Conservation (phyloP, 1,284 basidiomycete genomes). For the Microbotryum saponariae region DNA sequence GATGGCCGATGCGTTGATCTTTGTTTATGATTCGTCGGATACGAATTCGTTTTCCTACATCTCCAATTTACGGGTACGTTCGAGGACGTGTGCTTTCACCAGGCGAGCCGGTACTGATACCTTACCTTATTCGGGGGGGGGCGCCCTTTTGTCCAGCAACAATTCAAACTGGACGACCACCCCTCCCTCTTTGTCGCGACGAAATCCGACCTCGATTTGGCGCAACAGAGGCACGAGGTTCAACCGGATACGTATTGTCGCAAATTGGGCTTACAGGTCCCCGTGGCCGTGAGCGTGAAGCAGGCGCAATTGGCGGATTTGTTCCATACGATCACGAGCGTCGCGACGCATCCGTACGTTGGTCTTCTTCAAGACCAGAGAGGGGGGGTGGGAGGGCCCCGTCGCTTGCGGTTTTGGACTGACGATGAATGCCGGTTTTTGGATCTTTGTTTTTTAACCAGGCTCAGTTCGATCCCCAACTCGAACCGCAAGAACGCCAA, state of each 20-base stretch:
- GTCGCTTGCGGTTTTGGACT: no score
- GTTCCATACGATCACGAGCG: slow-evolving; percentile 72
- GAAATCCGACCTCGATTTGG: slow-evolving; percentile 93
- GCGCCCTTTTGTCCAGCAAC: slow-evolving; percentile 59
- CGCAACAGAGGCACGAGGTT: slow-evolving; percentile 89
- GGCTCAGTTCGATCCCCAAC: slow-evolving; percentile 19
- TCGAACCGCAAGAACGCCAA: slow-evolving; percentile 27
- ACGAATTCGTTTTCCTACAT: slow-evolving; percentile 99
- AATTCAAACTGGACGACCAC: slow-evolving; percentile 87
- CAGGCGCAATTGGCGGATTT: slow-evolving; percentile 79
- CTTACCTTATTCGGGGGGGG: background rate
- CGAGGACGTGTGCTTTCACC: background rate
- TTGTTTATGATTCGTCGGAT: slow-evolving; percentile 94
- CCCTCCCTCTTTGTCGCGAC: slow-evolving; percentile 97
- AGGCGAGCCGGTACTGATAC: background rate
- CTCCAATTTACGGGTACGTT: slow-evolving; percentile 78
- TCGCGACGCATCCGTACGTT: slow-evolving; percentile 76
- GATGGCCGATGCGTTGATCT: slow-evolving; percentile 85
- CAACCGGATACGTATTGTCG: slow-evolving; percentile 96
- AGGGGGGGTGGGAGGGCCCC: no score
- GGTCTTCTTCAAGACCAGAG: background rate
- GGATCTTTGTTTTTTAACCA: no score
- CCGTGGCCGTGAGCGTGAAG: slow-evolving; percentile 82
- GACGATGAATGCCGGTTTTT: no score
- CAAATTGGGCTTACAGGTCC: slow-evolving; percentile 72